A percentile compares a stretch with the other conserved stretches of the same genome.
Evolutionary conservation across 495 filamentous ascomycete species (phyloP).

Genomic region (Cudoniella acicularis): DNA sequence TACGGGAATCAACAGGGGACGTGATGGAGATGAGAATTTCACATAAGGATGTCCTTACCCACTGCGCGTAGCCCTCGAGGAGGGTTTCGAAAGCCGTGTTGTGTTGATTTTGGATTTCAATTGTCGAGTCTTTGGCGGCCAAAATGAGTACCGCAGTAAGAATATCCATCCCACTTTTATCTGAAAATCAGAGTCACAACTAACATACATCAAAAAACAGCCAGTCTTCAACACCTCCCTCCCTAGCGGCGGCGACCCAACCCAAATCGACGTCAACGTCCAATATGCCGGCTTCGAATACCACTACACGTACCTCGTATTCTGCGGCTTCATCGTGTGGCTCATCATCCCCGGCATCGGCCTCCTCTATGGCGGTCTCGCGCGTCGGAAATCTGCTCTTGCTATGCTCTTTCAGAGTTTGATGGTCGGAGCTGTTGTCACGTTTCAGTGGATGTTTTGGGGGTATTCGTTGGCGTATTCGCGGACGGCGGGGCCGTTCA

Average conservation of each 20-base stretch:
- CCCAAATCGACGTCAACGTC: constrained; percentile 28
- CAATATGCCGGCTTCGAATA: constrained; percentile 28
- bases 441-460: constrained; percentile 99
- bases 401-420: constrained; percentile 56
- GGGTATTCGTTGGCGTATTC: constrained; percentile 92
- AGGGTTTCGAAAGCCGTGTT: neutral
- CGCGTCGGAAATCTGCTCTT: constrained; percentile 54
- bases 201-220: constrained; percentile 1
- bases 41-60: neutral
- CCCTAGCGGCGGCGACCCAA: constrained; percentile 43
- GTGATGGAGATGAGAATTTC: neutral
- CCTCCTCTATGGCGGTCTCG: constrained; percentile 54
- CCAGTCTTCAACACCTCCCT: constrained; percentile 33
- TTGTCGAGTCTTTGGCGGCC: neutral
- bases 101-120: neutral
- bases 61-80: neutral
- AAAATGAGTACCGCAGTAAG: constrained; percentile 20
- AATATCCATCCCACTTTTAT: neutral
- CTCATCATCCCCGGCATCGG: constrained; percentile 58
- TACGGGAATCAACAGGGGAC: neutral
- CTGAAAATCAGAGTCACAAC: too few species aligned
- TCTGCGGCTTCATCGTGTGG: constrained; percentile 45
- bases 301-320: constrained; percentile 27
- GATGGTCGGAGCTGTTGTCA: constrained; percentile 35
- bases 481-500: constrained; percentile 72